phyloP scores from a whole-genome alignment of 331 rosid genomes.

The Malus hybrid region DNA sequence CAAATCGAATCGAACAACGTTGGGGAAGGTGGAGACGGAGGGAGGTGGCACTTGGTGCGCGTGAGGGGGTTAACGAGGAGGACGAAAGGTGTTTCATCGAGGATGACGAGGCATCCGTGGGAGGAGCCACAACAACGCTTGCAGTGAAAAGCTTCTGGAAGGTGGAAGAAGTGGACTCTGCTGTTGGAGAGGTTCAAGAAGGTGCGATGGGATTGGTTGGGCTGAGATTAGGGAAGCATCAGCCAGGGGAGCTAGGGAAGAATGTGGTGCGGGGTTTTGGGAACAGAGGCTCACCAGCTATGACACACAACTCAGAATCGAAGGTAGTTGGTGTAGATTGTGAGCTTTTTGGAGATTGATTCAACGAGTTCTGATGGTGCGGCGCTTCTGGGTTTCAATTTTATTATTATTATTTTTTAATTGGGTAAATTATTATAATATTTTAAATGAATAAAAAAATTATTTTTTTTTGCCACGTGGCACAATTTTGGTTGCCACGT shows the following conservation, averaged over 20 bases:
- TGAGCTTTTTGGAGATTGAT: conserved; percentile 26
- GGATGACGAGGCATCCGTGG: conserved; percentile 56
- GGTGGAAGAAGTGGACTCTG: conserved; percentile 43
- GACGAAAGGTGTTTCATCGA: conserved; percentile 48
- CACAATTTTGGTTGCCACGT: too few relatives aligned
- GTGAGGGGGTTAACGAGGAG: conserved; percentile 53
- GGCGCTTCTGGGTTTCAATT: too few relatives aligned
- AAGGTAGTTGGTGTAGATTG: conserved; percentile 38
- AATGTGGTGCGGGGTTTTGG: conserved; percentile 39
- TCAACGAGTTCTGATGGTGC: conserved; percentile 45
- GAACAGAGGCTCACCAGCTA: conserved; percentile 36
- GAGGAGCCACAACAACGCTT: conserved; percentile 63
- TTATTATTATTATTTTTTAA: too few relatives aligned
- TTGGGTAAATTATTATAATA: too few relatives aligned
- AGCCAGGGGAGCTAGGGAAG: conserved; percentile 71
- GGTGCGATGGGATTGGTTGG: conserved; percentile 27
- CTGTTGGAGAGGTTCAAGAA: conserved; percentile 42
- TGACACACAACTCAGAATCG: conserved; percentile 41
- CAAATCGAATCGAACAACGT: conserved; percentile 34
- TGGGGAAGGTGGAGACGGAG: conserved; percentile 60
- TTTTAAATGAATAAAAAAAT: too few relatives aligned
- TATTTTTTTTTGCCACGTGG: too few relatives aligned
- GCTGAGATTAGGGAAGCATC: conserved; percentile 37
- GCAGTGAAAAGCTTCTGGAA: conserved; percentile 33
- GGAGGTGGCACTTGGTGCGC: conserved; percentile 33